These are phyloP conservation scores for Mycena latifolia DNA, from an alignment of 768 basidiomycete species.

Conservation along the genomic window DNA sequence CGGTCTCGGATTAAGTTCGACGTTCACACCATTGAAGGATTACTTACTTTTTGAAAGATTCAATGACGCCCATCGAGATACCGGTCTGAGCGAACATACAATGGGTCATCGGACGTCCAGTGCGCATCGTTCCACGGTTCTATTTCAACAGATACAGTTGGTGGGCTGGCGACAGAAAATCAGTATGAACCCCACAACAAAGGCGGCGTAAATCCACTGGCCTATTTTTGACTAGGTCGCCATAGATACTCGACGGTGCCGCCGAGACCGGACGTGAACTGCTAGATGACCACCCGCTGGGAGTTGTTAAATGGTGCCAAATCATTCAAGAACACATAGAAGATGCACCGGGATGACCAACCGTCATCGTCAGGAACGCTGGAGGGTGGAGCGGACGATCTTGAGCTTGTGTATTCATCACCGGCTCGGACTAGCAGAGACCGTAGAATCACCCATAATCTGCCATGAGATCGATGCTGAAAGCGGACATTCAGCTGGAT, in stretches of 20 bases:
- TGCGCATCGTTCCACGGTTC: conserved; percentile 2
- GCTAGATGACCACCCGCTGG: conserved; percentile 19
- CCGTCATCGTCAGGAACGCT: conserved; percentile 11
- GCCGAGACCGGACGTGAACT: conserved; percentile 20
- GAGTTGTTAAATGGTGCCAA: conserved; percentile 1
- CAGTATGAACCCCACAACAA: background rate
- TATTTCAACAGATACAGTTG: conserved; percentile 18
- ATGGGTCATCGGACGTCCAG: conserved; percentile 3
- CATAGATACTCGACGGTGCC: conserved; percentile 12
- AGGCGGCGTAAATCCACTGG: conserved; percentile 9
- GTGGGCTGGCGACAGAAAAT: background rate
- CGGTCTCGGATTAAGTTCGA: background rate
- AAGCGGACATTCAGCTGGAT: background rate
- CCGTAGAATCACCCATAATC: conserved; percentile 1
- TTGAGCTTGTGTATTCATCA: conserved; percentile 9
- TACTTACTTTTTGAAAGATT: background rate
- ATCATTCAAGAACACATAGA: background rate
- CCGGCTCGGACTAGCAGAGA: background rate
- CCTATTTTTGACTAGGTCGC: conserved; percentile 6
- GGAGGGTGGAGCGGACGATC: conserved; percentile 3
- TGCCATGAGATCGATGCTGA: conserved; percentile 11
- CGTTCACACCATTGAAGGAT: background rate
- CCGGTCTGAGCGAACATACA: background rate
- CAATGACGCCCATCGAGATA: background rate
- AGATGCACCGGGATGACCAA: conserved; percentile 18